These are phyloP conservation scores for Limnanthes douglasii DNA, from an alignment of 345 rosid species.

Conservation along the genomic window DNA sequence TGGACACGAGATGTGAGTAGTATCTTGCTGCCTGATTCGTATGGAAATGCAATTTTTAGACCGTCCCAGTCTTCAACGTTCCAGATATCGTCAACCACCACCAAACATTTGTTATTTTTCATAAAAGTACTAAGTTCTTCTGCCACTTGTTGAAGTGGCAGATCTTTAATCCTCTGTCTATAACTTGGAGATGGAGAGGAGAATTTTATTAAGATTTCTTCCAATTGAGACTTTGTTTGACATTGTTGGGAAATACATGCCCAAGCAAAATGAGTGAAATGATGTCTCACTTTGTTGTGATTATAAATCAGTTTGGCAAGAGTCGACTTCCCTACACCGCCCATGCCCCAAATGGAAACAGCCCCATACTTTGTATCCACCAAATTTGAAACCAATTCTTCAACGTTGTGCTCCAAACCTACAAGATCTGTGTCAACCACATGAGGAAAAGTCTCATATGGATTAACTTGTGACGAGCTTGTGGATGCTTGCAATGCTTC, in stretches of 20 bases:
- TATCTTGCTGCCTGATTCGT: conserved; percentile 16
- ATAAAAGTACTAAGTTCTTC: conserved; percentile 11
- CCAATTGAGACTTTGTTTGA: conserved; percentile 16
- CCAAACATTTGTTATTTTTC: conserved; percentile 18
- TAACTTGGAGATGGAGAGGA: conserved; percentile 19
- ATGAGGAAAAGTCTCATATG: conserved; percentile 17
- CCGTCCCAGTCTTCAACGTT: conserved; percentile 18
- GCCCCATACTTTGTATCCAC: conserved; percentile 8
- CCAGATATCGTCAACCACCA: conserved; percentile 40
- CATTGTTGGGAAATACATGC: conserved; percentile 25
- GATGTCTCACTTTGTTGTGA: conserved; percentile 13
- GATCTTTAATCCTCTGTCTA: conserved; percentile 10
- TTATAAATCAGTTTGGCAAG: conserved; percentile 22
- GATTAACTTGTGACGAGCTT: conserved; percentile 11
- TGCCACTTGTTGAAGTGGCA: conserved; percentile 20
- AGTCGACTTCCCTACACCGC: conserved; percentile 43
- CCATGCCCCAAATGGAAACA: conserved; percentile 35
- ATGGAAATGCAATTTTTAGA: conserved; percentile 21
- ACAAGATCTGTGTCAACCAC: conserved; percentile 20
- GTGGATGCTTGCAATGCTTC: conserved; percentile 6
- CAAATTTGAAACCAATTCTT: conserved; percentile 13
- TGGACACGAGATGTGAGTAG: conserved; percentile 27
- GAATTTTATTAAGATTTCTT: conserved; percentile 17
- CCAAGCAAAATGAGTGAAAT: conserved; percentile 25
- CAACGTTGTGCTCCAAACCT: conserved; percentile 22